Conservation (phyloP, 164 flowering plant genomes). For the Saururus chinensis region DNA sequence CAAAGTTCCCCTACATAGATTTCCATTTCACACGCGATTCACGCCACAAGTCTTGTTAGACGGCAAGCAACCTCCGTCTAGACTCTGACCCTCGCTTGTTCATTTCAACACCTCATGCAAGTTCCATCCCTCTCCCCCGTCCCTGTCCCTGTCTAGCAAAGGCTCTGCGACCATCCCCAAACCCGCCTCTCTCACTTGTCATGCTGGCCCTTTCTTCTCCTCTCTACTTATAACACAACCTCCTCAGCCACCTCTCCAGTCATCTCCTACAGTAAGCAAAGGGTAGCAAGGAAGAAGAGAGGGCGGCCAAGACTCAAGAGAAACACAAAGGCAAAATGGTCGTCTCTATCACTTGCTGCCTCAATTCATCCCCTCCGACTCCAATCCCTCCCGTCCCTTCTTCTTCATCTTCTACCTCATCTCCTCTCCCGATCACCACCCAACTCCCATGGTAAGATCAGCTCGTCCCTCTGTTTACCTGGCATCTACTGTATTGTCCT, state of each 20-base stretch:
- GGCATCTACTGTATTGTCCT: no score
- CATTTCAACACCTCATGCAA: background rate
- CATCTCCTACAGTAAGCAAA: no score
- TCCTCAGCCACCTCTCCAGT: background rate
- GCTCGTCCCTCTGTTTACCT: background rate
- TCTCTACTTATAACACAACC: background rate
- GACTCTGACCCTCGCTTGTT: no score
- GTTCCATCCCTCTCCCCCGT: background rate
- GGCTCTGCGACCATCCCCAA: no score
- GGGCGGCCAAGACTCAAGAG: background rate
- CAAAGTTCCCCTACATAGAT: no score
- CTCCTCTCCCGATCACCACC: background rate
- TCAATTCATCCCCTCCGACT: background rate
- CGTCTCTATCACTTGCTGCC: slow-evolving; percentile 1
- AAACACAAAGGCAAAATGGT: background rate
- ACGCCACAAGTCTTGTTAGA: background rate
- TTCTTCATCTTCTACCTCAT: background rate
- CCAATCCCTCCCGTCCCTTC: background rate
- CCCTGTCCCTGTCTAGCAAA: background rate
- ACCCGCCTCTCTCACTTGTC: no score
- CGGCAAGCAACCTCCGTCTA: background rate
- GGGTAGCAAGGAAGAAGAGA: background rate
- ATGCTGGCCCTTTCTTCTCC: no score
- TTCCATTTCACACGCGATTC: background rate
- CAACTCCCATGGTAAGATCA: background rate